Base-by-base conservation (phyloP, 805 yeast genomes). In the Wickerhamomyces hampshirensis region DNA sequence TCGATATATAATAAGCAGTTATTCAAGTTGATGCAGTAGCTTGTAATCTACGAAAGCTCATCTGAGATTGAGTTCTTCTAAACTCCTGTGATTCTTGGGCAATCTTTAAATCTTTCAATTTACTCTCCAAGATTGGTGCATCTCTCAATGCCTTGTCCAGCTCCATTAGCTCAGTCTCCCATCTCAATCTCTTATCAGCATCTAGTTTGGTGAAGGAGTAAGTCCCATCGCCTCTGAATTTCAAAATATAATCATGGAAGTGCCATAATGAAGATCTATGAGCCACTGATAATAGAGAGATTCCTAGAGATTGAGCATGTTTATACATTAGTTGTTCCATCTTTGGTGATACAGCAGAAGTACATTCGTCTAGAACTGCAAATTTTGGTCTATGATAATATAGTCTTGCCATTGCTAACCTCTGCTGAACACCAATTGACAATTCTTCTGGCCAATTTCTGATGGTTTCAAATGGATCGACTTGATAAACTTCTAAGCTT, bases 341-440 rank as follows among this genome's bases (percentile, higher is more conserved):
- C 42, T 83, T 84, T 9, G 93, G 85, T 0, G 96, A 80, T 2
- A 89, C 95, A 1, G 95, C 91, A 4, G 96, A 86, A 1, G 98
- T 89, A 60, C 96, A 89, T 65, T 89, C 98, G 62, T 89, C 98
- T 46, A 89, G 66, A 18, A 89, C 95, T 0, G 98, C 98, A 68
- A 88, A 89, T 58, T 78, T 83, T 2, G 98, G 98, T 51, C 73
- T 72, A 59, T 89, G 96, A 56, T 88, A 89, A 55, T 84, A 89
- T 60, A 89, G 69, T 51, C 97, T 73, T 3, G 95, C 96, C 84
- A 91, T 81, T 11, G 96, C 96, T 45, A 89, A 69, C 49, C 96
- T 68, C 58, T 89, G 97, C 59, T 89, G 96, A 17, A 89, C 94
- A 18, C 98, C 97, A 45, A 81, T 79, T 2, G 94, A 82, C 43